Percentiles rank a stretch among this genome's conserved stretches.
Evolutionary conservation across 129 eudicot genomes (phyloP).

Genomic region (Cynara cardunculus): DNA sequence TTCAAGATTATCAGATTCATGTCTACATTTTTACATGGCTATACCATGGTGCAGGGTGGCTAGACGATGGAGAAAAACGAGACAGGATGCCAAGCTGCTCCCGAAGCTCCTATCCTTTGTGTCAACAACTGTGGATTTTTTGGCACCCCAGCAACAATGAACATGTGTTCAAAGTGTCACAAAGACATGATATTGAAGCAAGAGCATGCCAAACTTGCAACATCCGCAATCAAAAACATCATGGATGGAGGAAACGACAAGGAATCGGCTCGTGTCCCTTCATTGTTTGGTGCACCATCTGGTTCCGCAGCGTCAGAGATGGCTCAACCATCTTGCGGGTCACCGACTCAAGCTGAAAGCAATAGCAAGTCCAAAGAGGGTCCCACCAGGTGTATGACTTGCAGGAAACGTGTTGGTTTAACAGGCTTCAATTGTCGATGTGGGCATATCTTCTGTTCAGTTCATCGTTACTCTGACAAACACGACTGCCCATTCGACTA

Average conservation of each 20-base stretch:
- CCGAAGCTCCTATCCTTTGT: conserved; percentile 56
- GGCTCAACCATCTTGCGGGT: conserved; percentile 23
- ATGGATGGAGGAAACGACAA: conserved; percentile 51
- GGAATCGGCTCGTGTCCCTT: background rate
- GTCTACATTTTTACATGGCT: background rate
- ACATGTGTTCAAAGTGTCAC: conserved; percentile 86
- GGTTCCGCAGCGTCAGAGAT: conserved; percentile 25
- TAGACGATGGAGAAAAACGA: conserved; percentile 61
- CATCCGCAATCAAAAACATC: conserved; percentile 52
- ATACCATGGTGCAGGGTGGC: conserved; percentile 28
- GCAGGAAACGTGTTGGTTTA: conserved; percentile 63
- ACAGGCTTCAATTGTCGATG: conserved; percentile 69
- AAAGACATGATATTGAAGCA: conserved; percentile 60
- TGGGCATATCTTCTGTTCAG: conserved; percentile 53
- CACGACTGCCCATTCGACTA: conserved; percentile 68
- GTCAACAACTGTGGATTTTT: conserved; percentile 73
- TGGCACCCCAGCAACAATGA: conserved; percentile 72
- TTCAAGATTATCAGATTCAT: background rate
- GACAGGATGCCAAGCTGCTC: conserved; percentile 69
- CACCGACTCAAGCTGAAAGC: conserved; percentile 18
- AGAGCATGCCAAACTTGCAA: conserved; percentile 70
- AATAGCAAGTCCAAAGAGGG: conserved; percentile 37
- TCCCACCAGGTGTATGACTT: conserved; percentile 48
- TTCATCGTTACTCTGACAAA: conserved; percentile 66
- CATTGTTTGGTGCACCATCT: conserved; percentile 17